A percentile compares a stretch with the other conserved stretches of the same genome.
Conservation (phyloP, 768 basidiomycete genomes). For the Kwoniella heveanensis region DNA sequence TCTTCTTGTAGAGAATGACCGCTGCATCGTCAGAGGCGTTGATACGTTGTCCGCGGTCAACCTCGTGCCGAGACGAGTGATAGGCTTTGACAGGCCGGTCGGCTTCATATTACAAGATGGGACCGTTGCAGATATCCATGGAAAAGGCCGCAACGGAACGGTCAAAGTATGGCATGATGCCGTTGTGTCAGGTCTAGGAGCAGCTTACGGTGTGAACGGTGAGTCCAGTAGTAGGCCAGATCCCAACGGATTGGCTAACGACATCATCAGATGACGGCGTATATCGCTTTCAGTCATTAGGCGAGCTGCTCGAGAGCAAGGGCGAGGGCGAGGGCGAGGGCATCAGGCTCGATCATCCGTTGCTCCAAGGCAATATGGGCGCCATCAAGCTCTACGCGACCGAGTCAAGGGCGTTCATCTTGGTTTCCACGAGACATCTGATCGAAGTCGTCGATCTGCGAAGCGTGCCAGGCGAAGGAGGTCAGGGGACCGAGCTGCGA, state of each 20-base stretch:
- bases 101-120: constrained; percentile 26
- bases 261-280: constrained; percentile 19
- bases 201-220: constrained; percentile 23
- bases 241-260: background rate
- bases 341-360: constrained; percentile 17
- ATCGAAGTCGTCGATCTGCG: constrained; percentile 30
- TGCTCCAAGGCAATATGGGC: background rate
- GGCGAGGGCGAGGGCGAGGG: background rate
- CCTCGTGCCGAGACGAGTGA: constrained; percentile 2
- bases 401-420: constrained; percentile 37
- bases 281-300: constrained; percentile 6
- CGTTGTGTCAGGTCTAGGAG: constrained; percentile 26
- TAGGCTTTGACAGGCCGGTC: constrained; percentile 25
- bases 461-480: constrained; percentile 4
- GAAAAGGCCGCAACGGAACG: background rate
- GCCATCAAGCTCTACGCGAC: constrained; percentile 23
- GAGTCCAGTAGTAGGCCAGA: constrained; percentile 6
- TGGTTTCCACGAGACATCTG: constrained; percentile 15
- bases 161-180: constrained; percentile 27
- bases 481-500: background rate
- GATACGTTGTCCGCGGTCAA: background rate
- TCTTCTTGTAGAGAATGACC: background rate
- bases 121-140: background rate
- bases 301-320: background rate
- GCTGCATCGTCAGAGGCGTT: background rate